These are phyloP conservation scores for Lachancea quebecensis DNA, from an alignment of 805 yeast genomes.

Conservation along the genomic window DNA sequence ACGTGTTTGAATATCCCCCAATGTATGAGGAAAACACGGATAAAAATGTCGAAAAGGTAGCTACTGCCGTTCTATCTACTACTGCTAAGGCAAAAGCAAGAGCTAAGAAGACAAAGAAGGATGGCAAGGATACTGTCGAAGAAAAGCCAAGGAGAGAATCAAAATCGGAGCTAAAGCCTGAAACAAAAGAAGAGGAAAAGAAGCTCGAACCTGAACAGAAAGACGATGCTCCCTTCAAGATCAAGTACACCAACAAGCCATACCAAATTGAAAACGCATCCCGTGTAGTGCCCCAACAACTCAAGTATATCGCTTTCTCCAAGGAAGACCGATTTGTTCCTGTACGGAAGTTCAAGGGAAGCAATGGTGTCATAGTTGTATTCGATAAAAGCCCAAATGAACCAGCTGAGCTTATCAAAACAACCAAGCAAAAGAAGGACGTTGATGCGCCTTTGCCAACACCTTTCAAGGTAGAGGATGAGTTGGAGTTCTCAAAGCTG, in stretches of 20 bases:
- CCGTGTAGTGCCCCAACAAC: constrained; percentile 84
- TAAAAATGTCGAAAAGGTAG: constrained; percentile 80
- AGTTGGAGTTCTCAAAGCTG: constrained; percentile 18
- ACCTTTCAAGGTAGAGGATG: constrained; percentile 29
- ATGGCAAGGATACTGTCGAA: constrained; percentile 37
- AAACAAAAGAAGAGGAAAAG: constrained; percentile 22
- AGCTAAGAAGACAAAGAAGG: constrained; percentile 60
- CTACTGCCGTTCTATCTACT: constrained; percentile 90
- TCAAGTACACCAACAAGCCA: constrained; percentile 55
- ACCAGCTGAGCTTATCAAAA: constrained; percentile 62
- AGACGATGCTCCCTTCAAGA: constrained; percentile 30
- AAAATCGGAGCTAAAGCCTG: constrained; percentile 16
- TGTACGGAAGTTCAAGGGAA: constrained; percentile 66
- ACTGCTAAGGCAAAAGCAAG: constrained; percentile 92
- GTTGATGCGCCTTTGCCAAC: constrained; percentile 57
- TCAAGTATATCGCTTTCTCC: constrained; percentile 70
- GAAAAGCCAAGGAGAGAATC: constrained; percentile 27
- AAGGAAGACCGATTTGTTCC: constrained; percentile 76
- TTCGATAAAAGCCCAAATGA: constrained; percentile 56
- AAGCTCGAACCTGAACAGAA: constrained; percentile 18
- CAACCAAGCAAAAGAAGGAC: constrained; percentile 71
- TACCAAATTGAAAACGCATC: constrained; percentile 72
- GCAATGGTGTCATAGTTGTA: constrained; percentile 64
- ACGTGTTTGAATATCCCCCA: constrained; percentile 83
- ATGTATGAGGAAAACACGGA: constrained; percentile 71